Base-by-base conservation (phyloP, 108 stramenopile species). In the Schizochytrium sp. region DNA sequence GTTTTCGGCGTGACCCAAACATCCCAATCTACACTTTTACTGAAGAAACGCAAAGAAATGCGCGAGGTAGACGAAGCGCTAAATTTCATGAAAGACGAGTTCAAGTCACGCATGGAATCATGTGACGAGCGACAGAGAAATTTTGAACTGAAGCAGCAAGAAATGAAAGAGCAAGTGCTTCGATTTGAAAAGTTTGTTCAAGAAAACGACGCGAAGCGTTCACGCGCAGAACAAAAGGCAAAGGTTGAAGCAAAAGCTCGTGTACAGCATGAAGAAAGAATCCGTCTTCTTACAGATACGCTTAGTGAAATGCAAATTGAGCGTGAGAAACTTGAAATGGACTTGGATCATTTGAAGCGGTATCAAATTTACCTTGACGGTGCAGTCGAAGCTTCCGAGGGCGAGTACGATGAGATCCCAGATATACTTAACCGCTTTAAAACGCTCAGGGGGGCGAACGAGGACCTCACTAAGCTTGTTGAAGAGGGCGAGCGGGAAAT, bases 141-240 rank as follows among this genome's bases (percentile, higher is more conserved):
- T 42, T 94, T 94, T 57, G 93, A 94, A 61, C 56, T 55, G 12
- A 92, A 93, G 72, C 94, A 94, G 72, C 55, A 64, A 87, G 93
- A 94, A 38, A 94, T 94, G 94, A 61, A 88, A 55, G 92, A 94
- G 49, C 92, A 94, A 57, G 93, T 94, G 56, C 56, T 92, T 10
- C 90, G 89, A n/a, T 94, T 94, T 59, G 94, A 94, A 73, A 93
- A 93, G 87, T 94, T 94, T 42, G 93, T 94, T 56, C 94, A 94
- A 50, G 94, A 94, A 64, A 94, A 94, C 87, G 94, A 94, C 56
- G 91, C 94, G 44, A 94, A 94, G 83, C 19, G 94, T 15, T 45
- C 57, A 12, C 69, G 94, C 4, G 94, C 93, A n/a, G 94, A 94
- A 45, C 57, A 89, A 41, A 93, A 94, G 69, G 93, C 93, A 13